These are phyloP conservation scores for Rhodotorula mucilaginosa DNA, from an alignment of 1,284 basidiomycete genomes.

Conservation along the genomic window DNA sequence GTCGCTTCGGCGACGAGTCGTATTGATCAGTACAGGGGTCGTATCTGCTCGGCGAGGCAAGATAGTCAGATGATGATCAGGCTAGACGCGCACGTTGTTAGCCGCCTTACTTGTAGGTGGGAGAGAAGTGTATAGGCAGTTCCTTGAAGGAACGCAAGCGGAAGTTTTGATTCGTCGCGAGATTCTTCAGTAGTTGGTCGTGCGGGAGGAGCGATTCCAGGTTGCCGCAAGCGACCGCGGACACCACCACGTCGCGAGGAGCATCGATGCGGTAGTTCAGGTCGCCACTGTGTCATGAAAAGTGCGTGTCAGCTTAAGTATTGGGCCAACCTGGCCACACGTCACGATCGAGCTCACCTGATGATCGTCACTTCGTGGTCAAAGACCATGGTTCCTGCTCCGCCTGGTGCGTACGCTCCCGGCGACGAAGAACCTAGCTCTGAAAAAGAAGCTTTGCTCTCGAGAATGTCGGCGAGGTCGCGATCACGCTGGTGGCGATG, in stretches of 20 bases:
- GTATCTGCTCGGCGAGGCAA: slow-evolving; percentile 51
- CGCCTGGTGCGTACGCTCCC: slow-evolving; percentile 75
- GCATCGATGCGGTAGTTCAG: slow-evolving; percentile 94
- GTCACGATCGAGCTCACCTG: slow-evolving; percentile 1
- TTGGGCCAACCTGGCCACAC: no score
- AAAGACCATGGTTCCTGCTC: slow-evolving; percentile 87
- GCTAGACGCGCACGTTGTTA: slow-evolving; percentile 67
- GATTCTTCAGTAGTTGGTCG: slow-evolving; percentile 87
- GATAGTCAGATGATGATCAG: slow-evolving; percentile 73
- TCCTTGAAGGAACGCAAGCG: slow-evolving; percentile 80
- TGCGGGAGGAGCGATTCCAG: slow-evolving; percentile 65
- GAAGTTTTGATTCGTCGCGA: slow-evolving; percentile 83
- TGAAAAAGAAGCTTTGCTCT: slow-evolving; percentile 72
- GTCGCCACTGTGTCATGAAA: slow-evolving; percentile 58
- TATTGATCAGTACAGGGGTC: slow-evolving; percentile 69
- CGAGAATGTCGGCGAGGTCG: slow-evolving; percentile 86
- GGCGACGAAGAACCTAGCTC: slow-evolving; percentile 41
- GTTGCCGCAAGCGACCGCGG: slow-evolving; percentile 55
- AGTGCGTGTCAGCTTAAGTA: neutral
- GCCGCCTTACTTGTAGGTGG: slow-evolving; percentile 90
- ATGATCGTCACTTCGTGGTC: slow-evolving; percentile 94
- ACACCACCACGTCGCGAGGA: slow-evolving; percentile 73
- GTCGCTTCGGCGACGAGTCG: slow-evolving; percentile 92
- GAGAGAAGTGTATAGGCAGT: slow-evolving; percentile 73
- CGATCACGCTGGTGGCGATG: slow-evolving; percentile 77